These are phyloP conservation scores for Leavenworthia alabamica DNA, from an alignment of 345 rosid genomes.

Conservation along the genomic window DNA sequence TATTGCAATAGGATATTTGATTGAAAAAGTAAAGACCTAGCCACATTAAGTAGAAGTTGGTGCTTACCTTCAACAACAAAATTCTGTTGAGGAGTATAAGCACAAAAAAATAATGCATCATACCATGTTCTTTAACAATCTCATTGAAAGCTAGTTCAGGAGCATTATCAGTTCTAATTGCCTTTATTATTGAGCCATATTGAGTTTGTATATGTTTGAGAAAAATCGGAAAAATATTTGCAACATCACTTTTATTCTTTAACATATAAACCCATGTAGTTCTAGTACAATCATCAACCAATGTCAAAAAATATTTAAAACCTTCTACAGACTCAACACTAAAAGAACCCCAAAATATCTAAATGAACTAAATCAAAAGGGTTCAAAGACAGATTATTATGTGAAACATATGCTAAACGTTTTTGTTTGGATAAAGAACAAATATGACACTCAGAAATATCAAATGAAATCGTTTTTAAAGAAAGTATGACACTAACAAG, in stretches of 20 bases:
- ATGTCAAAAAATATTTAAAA: neutral
- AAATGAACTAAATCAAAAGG: neutral
- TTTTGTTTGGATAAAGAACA: neutral
- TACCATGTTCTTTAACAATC: neutral
- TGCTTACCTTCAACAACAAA: neutral
- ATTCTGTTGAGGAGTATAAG: neutral
- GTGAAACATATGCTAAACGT: too few relatives aligned
- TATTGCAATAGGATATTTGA: too few relatives aligned
- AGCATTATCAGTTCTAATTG: neutral
- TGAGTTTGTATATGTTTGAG: accelerated
- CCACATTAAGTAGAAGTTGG: neutral
- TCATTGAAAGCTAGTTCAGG: neutral
- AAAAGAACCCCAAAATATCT: neutral
- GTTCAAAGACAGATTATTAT: too few relatives aligned
- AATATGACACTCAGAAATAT: too few relatives aligned
- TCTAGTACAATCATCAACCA: neutral
- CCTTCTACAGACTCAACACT: neutral
- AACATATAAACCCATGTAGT: neutral
- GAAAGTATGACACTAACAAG: too few relatives aligned
- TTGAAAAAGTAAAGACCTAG: too few relatives aligned
- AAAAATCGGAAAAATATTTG: accelerated
- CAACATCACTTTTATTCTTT: neutral
- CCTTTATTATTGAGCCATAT: neutral
- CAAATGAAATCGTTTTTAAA: too few relatives aligned
- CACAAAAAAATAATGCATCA: neutral